Evolutionary conservation across 805 yeast genomes (phyloP).

Genomic region (Ogataea nonfermentans): DNA sequence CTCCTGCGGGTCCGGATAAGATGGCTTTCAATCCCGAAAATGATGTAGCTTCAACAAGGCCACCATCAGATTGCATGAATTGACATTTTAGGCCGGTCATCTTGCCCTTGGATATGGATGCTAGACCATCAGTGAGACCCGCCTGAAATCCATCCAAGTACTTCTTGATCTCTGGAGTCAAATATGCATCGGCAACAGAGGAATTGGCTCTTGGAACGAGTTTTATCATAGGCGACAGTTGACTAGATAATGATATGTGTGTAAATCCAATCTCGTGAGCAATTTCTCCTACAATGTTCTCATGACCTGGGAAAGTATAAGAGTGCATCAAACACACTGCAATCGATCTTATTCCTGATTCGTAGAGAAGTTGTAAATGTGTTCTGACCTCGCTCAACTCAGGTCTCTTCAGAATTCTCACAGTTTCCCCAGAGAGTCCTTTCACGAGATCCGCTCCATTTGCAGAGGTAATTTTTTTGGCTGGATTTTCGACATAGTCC

Average conservation of each 20-base stretch:
- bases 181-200: constrained; percentile 74
- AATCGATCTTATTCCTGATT: constrained; percentile 59
- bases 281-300: constrained; percentile 49
- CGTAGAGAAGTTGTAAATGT: constrained; percentile 46
- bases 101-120: too few relatives aligned
- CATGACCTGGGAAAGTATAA: constrained; percentile 69
- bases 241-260: constrained; percentile 63
- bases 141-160: constrained; percentile 57
- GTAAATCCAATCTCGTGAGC: constrained; percentile 65
- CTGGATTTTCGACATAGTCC: constrained; percentile 25
- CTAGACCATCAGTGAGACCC: constrained; percentile 58
- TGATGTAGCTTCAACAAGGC: constrained; percentile 73
- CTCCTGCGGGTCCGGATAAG: constrained; percentile 97
- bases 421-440: too few relatives aligned
- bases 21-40: constrained; percentile 87
- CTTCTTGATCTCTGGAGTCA: constrained; percentile 70
- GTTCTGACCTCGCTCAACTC: too few relatives aligned
- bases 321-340: constrained; percentile 73
- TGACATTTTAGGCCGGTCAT: constrained; percentile 55
- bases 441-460: too few relatives aligned
- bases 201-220: constrained; percentile 72
- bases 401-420: too few relatives aligned
- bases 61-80: constrained; percentile 97
- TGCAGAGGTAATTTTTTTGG: too few relatives aligned
- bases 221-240: constrained; percentile 73